Percentiles rank a stretch among this genome's conserved stretches.
Evolutionary conservation across 2,329 filamentous ascomycete genomes (phyloP).

Genomic region (Emydomyces testavorans): DNA sequence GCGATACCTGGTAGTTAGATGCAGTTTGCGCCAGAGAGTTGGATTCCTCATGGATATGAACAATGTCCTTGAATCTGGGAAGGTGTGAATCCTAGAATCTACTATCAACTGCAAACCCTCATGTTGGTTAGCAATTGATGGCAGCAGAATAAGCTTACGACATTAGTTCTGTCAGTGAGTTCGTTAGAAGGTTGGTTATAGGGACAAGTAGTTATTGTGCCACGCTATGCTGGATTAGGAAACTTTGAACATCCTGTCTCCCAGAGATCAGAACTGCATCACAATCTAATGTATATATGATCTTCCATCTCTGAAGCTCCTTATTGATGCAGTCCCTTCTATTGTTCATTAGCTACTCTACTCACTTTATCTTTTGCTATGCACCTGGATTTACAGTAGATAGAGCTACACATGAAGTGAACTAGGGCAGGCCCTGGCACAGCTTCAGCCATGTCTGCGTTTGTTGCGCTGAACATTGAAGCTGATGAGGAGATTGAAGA

Average conservation of each 20-base stretch:
- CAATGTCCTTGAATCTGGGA: too few species aligned
- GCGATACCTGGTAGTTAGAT: neutral
- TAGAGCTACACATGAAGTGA: neutral
- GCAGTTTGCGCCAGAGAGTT: neutral
- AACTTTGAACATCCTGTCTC: neutral
- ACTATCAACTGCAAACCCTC: too few species aligned
- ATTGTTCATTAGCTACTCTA: neutral
- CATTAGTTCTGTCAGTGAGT: too few species aligned
- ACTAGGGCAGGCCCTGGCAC: neutral
- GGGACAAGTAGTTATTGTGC: neutral
- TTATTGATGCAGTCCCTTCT: too few species aligned
- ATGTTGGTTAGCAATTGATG: too few species aligned
- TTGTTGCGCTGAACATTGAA: slow-evolving; percentile 86
- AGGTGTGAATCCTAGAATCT: too few species aligned
- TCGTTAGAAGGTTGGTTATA: too few species aligned
- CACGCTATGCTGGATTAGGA: slow-evolving; percentile 9
- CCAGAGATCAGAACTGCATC: too few species aligned
- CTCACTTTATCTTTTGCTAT: neutral
- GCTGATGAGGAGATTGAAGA: slow-evolving; percentile 82
- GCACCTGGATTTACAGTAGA: neutral
- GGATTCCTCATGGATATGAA: neutral
- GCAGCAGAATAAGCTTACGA: too few species aligned
- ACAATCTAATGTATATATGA: too few species aligned
- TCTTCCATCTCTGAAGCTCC: neutral
- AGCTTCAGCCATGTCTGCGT: slow-evolving; percentile 43